These are phyloP conservation scores for Rhodotorula sp. DNA, from an alignment of 1,284 basidiomycete species.

Conservation along the genomic window DNA sequence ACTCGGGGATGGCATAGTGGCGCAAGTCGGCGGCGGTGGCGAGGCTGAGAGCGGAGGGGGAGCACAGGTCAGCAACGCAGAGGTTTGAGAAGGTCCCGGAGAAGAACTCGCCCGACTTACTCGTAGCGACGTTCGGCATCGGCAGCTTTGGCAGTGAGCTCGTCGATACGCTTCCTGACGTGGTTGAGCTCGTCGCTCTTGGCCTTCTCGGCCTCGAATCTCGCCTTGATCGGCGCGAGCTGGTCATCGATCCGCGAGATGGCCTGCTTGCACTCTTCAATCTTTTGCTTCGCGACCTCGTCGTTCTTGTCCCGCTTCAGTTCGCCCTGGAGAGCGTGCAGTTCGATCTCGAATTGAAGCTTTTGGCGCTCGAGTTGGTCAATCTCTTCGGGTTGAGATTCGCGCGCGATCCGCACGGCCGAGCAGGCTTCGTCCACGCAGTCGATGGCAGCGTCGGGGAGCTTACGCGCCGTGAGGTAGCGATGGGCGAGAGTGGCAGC, in stretches of 20 bases:
- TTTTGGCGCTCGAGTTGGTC: constrained; percentile 90
- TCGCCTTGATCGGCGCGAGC: constrained; percentile 80
- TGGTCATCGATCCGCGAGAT: constrained; percentile 85
- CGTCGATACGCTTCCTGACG: constrained; percentile 81
- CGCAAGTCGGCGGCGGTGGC: constrained; percentile 83
- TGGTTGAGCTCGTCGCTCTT: constrained; percentile 81
- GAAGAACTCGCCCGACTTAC: constrained; percentile 9
- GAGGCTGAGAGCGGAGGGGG: constrained; percentile 52
- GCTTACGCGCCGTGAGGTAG: constrained; percentile 60
- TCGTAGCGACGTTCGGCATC: constrained; percentile 82
- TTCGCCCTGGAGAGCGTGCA: constrained; percentile 77
- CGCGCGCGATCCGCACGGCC: constrained; percentile 81
- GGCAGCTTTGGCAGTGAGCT: constrained; percentile 86
- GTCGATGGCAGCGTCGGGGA: constrained; percentile 83
- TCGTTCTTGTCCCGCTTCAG: constrained; percentile 66
- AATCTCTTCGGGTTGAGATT: constrained; percentile 91
- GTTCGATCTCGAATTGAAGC: constrained; percentile 91
- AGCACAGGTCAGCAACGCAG: neutral
- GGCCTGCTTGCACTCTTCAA: constrained; percentile 72
- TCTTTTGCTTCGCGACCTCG: constrained; percentile 78
- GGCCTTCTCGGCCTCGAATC: constrained; percentile 85
- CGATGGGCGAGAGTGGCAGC: constrained; percentile 92
- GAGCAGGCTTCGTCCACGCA: constrained; percentile 93
- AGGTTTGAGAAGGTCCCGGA: constrained; percentile 7
- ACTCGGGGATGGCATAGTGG: constrained; percentile 89